These are phyloP conservation scores for Polyplosphaeria fusca DNA, from an alignment of 495 filamentous ascomycete genomes.

Conservation along the genomic window DNA sequence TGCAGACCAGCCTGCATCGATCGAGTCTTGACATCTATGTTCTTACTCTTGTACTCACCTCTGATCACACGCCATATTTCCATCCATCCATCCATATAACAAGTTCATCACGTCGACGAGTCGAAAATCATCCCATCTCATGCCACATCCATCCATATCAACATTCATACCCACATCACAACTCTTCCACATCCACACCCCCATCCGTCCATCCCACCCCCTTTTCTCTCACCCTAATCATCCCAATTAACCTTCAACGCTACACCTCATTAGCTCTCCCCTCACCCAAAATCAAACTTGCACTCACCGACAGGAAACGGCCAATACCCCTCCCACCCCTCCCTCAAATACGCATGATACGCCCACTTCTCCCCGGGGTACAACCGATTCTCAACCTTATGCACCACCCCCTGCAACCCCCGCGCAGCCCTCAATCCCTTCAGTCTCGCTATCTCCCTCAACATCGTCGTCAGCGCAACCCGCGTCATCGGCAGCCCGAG, in stretches of 20 bases:
- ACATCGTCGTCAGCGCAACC: slow-evolving; percentile 40
- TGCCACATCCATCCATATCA: too few species aligned
- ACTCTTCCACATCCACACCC: too few species aligned
- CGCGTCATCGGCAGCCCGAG: slow-evolving; percentile 38
- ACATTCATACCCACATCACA: too few species aligned
- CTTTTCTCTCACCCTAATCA: too few species aligned
- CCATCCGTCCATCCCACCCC: too few species aligned
- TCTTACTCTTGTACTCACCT: too few species aligned
- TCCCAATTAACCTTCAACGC: slow-evolving; percentile 15
- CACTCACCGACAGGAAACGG: slow-evolving; percentile 42
- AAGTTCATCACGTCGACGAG: too few species aligned
- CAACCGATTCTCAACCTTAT: slow-evolving; percentile 34
- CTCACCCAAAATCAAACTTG: background rate
- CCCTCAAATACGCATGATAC: slow-evolving; percentile 41
- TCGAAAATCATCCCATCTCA: too few species aligned
- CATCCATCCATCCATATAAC: too few species aligned
- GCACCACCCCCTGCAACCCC: slow-evolving; percentile 38
- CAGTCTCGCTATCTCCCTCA: slow-evolving; percentile 37
- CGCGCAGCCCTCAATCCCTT: slow-evolving; percentile 32
- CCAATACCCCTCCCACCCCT: slow-evolving; percentile 39
- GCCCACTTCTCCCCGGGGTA: slow-evolving; percentile 5
- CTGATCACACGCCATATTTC: too few species aligned
- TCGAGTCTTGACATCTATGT: too few species aligned
- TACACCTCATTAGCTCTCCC: background rate
- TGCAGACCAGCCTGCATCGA: too few species aligned